Base-by-base conservation (phyloP, 208 protist species). In the Leishmania arabica region DNA sequence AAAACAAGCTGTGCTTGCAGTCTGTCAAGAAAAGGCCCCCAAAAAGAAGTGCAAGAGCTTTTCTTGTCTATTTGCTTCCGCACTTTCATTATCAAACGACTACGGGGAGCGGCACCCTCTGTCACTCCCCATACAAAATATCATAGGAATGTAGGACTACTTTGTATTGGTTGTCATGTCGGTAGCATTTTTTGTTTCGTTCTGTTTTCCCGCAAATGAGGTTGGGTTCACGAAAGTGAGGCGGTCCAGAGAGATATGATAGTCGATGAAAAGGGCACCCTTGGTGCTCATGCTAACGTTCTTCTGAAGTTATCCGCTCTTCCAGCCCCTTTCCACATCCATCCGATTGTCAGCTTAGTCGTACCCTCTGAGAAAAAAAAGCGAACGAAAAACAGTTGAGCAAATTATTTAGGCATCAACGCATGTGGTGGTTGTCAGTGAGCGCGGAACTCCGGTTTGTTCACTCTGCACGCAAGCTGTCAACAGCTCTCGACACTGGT, bases 81-180 rank as follows among this genome's bases (percentile, higher is more conserved):
- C 31, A 74, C 74, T 73, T 34, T 78, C 78, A 81, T 78, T 75
- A 79, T 64, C 4, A 75, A 60, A 13, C 5, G 2, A 8, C 45
- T 17, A n/a, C 40, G 58, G 11, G 71, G 17, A 54, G 71, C 49
- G 24, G 51, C 27, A 24, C 51, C 8, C 24, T 74, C 49, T 19
- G n/a, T 60, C 71, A 13, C 40, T 78, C 78, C 73, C 53, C 42
- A 72, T 76, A 60, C 13, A 45, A 45, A 76, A 51, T 84, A 87
- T 75, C 37, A 83, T 81, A 86, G 74, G 68, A 78, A 66, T 49
- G 56, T 85, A 80, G 78, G 66, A 80, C n/a, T 75, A 81, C 74
- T 76, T 66, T 77, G 21, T 77, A 21, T 76, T 66, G 21, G 73
- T 45, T 37, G 31, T 66, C 8, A 62, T 66, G 56, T 56, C 40